Base-by-base conservation (phyloP, 1,284 basidiomycete species). In the Malassezia slooffiae region DNA sequence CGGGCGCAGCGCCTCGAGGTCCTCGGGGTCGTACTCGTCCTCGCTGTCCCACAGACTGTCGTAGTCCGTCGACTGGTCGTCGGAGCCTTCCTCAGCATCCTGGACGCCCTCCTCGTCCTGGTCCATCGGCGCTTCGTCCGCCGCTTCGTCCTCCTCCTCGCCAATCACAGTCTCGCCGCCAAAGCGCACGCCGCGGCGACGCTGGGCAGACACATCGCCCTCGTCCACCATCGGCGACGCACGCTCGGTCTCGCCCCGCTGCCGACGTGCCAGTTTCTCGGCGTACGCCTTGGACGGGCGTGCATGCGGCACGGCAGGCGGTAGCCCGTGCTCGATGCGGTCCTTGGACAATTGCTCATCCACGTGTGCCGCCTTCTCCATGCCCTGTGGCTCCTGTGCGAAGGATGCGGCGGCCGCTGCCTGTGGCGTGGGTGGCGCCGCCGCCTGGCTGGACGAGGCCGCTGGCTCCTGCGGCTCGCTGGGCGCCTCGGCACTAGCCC, bases 271-370 rank as follows among this genome's bases (percentile, higher is more conserved):
- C 33, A 67, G 53, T 37, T 58, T 59, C 28, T 57, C 57, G 0
- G 58, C 59, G 38, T 54, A 67, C 21, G 64, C 62, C 38, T 67
- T 67, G n/a, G 57, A 54, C 12, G 64, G 64, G 12, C 64, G 35
- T 5, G 64, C 64, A 34, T 67, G 64, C 3, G 64, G 64, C 1
- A 63, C 54, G 4, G 49, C 55, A 3, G 63, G 57, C 6, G 53
- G 50, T n/a, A 65, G 51, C 2, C 62, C 63, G 41, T 54, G 45
- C 17, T 41, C 38, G 30, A 44, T 37, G 11, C 59, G 43, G 12
- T 49, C 40, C 24, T 39, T 16, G 21, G 41, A 41, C 22, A 60
- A 37, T 28, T 45, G 38, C 6, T 62, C 58, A 24, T 66, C 62
- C 1, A 47, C 48, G 7, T 56, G 41, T 1, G 41, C 44, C 5